Percentiles rank a stretch among this genome's conserved stretches.
phyloP scores from a whole-genome alignment of 768 basidiomycete genomes.

The Phaeotremella fagi region DNA sequence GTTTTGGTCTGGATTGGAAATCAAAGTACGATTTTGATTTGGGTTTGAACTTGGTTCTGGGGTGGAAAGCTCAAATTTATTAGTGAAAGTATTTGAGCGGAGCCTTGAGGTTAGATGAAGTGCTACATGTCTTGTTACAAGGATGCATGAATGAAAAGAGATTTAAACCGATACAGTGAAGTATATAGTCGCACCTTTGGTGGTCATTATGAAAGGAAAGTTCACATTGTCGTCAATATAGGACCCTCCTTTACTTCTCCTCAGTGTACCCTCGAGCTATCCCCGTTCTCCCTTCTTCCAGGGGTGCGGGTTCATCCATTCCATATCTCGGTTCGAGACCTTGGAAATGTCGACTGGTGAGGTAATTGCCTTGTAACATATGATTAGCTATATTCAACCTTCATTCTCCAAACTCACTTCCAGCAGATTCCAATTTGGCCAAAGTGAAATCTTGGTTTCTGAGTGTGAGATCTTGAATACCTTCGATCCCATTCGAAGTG shows the following conservation, averaged over 20 bases:
- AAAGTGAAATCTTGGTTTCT: conserved; percentile 64
- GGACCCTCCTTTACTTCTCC: conserved; percentile 47
- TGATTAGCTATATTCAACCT: neutral
- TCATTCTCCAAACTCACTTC: conserved; percentile 59
- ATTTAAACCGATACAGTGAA: too few relatives aligned
- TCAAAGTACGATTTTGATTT: too few relatives aligned
- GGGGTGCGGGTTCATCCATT: conserved; percentile 67
- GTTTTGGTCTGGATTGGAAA: too few relatives aligned
- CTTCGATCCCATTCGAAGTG: conserved; percentile 10
- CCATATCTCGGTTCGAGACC: conserved; percentile 76
- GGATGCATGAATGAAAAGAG: too few relatives aligned
- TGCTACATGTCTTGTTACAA: too few relatives aligned
- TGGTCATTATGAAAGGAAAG: too few relatives aligned
- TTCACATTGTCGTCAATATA: neutral
- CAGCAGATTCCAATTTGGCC: conserved; percentile 63
- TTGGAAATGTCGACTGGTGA: conserved; percentile 67
- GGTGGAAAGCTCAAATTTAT: too few relatives aligned
- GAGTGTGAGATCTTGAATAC: conserved; percentile 55
- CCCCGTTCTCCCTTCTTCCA: conserved; percentile 86
- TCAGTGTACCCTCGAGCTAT: conserved; percentile 77
- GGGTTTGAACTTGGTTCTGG: too few relatives aligned
- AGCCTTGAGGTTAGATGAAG: too few relatives aligned
- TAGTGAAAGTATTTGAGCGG: too few relatives aligned
- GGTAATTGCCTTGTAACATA: conserved; percentile 57
- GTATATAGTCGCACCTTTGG: too few relatives aligned